phyloP scores from a whole-genome alignment of 768 basidiomycete species.

The Tulasnella sp. region DNA sequence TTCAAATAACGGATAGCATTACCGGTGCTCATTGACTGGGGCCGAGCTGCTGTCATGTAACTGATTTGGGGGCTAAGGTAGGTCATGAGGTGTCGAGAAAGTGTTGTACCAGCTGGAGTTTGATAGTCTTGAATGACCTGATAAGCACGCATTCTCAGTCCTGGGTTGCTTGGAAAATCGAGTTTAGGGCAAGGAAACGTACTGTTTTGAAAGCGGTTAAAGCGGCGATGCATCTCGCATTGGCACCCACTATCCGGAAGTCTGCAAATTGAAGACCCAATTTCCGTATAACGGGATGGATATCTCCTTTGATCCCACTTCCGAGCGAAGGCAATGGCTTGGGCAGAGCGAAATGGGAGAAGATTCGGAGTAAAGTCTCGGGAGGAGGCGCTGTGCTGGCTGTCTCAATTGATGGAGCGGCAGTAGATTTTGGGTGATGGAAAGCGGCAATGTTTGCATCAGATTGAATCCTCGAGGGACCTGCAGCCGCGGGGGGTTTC shows the following conservation, averaged over 20 bases:
- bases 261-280: conserved; percentile 89
- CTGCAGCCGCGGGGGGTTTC: background rate
- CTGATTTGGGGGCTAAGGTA: conserved; percentile 92
- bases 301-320: conserved; percentile 64
- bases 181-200: conserved; percentile 40
- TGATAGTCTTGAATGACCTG: conserved; percentile 91
- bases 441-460: background rate
- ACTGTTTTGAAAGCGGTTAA: conserved; percentile 91
- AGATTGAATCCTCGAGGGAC: background rate
- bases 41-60: conserved; percentile 82
- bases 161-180: conserved; percentile 11
- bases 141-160: background rate
- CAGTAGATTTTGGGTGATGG: conserved; percentile 15
- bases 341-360: conserved; percentile 82
- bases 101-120: conserved; percentile 82
- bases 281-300: conserved; percentile 86
- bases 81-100: conserved; percentile 89
- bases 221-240: conserved; percentile 93
- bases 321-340: conserved; percentile 41
- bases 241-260: conserved; percentile 92
- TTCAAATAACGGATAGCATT: conserved; percentile 94
- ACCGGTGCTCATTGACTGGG: conserved; percentile 92
- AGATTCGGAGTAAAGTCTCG: conserved; percentile 56
- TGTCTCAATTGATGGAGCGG: conserved; percentile 35
- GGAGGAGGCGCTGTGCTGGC: conserved; percentile 34